phyloP scores from a whole-genome alignment of 345 rosid genomes.

The Trapa bicornis region DNA sequence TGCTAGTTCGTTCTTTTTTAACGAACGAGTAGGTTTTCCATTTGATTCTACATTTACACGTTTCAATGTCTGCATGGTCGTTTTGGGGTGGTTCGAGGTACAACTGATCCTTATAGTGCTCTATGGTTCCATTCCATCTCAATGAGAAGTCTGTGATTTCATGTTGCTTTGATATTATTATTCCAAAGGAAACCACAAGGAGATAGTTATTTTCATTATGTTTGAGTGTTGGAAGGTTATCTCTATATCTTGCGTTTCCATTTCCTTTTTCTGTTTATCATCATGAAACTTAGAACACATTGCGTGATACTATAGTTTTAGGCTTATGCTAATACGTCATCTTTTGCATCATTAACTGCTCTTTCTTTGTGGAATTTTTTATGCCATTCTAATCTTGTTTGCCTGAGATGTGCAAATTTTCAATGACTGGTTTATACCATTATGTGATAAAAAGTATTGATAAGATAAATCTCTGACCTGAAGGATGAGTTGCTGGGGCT shows the following conservation, averaged over 20 bases:
- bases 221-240: too few relatives aligned
- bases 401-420: background rate
- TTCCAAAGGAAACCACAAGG: too few relatives aligned
- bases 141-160: too few relatives aligned
- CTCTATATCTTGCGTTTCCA: too few relatives aligned
- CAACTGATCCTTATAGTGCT: too few relatives aligned
- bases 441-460: background rate
- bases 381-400: too few relatives aligned
- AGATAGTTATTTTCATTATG: too few relatives aligned
- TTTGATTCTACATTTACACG: background rate
- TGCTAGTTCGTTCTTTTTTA: constrained; percentile 7
- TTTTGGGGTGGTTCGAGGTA: background rate
- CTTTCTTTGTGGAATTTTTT: background rate
- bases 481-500: constrained; percentile 92
- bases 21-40: too few relatives aligned
- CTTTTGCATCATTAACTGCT: background rate
- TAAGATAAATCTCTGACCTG: constrained; percentile 3
- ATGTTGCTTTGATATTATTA: too few relatives aligned
- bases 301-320: background rate
- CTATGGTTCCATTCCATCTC: too few relatives aligned
- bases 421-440: background rate
- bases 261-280: too few relatives aligned
- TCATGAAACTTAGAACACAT: too few relatives aligned
- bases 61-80: background rate
- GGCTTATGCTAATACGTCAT: background rate